These are phyloP conservation scores for Linum tenue DNA, from an alignment of 345 rosid genomes.

Conservation along the genomic window DNA sequence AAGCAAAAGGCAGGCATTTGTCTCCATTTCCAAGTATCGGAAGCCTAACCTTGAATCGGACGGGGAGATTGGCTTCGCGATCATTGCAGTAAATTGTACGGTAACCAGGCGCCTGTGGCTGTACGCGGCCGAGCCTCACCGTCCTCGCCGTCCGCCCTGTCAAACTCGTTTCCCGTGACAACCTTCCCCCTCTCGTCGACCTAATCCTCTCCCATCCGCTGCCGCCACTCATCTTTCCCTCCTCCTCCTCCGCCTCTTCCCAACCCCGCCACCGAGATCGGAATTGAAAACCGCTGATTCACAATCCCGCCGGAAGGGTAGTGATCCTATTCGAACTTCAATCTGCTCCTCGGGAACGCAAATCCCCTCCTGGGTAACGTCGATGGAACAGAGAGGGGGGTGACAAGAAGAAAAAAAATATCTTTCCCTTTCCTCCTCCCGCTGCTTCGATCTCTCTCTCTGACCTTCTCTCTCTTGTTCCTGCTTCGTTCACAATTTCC, in stretches of 20 bases:
- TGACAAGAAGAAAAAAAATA: background rate
- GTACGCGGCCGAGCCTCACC: constrained; percentile 83
- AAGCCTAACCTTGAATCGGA: constrained; percentile 61
- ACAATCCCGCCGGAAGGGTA: background rate
- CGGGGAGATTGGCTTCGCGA: constrained; percentile 76
- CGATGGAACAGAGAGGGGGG: background rate
- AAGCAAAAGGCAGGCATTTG: too few species aligned
- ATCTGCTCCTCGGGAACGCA: background rate
- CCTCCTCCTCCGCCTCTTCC: background rate
- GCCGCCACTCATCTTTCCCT: constrained; percentile 41
- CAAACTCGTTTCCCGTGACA: constrained; percentile 29
- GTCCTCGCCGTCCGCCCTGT: constrained; percentile 40
- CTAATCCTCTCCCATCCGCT: constrained; percentile 42
- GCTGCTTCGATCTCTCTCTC: background rate
- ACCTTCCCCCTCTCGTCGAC: constrained; percentile 36
- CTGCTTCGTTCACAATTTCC: too few species aligned
- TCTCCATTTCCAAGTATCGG: background rate
- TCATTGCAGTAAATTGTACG: constrained; percentile 94
- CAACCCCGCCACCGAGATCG: background rate
- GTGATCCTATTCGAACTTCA: background rate
- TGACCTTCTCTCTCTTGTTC: too few species aligned
- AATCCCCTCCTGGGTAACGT: background rate
- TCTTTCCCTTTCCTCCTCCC: background rate
- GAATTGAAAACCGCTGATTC: background rate
- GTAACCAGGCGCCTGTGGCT: constrained; percentile 85